phyloP scores from a whole-genome alignment of 192 early-diverging fungal species.

The Pecoramyces ruminantium region DNA sequence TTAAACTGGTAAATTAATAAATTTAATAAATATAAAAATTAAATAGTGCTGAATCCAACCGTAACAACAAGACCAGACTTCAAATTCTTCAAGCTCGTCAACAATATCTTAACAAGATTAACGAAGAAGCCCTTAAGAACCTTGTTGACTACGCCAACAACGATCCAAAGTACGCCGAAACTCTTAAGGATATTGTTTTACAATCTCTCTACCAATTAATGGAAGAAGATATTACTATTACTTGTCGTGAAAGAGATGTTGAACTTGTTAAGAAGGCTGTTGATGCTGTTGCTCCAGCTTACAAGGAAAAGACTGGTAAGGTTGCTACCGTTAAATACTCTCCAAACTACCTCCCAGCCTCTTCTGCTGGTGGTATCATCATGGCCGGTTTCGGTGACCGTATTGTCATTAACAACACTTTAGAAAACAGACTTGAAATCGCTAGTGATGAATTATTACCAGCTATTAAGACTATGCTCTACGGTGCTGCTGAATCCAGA shows the following conservation, averaged over 20 bases:
- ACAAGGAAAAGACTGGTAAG: conserved; percentile 29
- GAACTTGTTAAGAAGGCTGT: conserved; percentile 37
- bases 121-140: conserved; percentile 44
- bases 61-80: conserved; percentile 90
- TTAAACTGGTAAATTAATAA: no score
- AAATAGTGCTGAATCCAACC: conserved; percentile 73
- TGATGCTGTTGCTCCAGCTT: conserved; percentile 24
- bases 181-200: conserved; percentile 54
- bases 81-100: conserved; percentile 76
- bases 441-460: conserved; percentile 75
- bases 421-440: conserved; percentile 75
- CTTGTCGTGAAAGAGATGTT: conserved; percentile 53
- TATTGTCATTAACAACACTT: conserved; percentile 75
- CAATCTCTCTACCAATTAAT: conserved; percentile 72
- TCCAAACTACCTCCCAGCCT: conserved; percentile 15
- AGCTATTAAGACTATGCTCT: conserved; percentile 73
- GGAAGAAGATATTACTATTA: conserved; percentile 54
- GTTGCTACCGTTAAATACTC: conserved; percentile 17
- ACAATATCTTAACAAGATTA: conserved; percentile 64
- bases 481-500: conserved; percentile 78
- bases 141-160: conserved; percentile 42
- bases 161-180: conserved; percentile 33
- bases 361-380: conserved; percentile 67
- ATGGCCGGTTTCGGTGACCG: conserved; percentile 55
- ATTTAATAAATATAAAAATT: not conserved